Evolutionary conservation across 2,329 filamentous ascomycete species (phyloP).

Genomic region (Diaporthe ampelina): DNA sequence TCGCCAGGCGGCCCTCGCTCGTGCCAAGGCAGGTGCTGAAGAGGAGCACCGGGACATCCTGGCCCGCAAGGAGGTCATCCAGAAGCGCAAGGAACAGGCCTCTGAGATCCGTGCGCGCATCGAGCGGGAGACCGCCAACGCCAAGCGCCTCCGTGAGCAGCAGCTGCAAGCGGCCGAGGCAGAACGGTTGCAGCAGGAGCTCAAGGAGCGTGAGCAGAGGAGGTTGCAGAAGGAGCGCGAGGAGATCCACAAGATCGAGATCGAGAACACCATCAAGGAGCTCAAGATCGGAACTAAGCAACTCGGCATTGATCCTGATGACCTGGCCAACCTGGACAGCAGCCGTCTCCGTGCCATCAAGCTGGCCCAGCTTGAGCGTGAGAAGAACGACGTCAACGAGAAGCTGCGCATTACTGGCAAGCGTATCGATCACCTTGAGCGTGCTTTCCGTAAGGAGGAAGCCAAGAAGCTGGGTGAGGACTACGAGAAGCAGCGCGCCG

Average conservation of each 20-base stretch:
- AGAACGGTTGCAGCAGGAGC: slow-evolving; percentile 90
- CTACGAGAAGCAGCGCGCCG: slow-evolving; percentile 85
- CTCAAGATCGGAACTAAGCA: slow-evolving; percentile 89
- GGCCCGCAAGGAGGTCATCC: slow-evolving; percentile 88
- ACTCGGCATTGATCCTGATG: slow-evolving; percentile 80
- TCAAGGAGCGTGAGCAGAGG: slow-evolving; percentile 89
- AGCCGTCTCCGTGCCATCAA: slow-evolving; percentile 94
- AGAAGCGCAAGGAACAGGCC: slow-evolving; percentile 97
- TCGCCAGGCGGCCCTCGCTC: slow-evolving; percentile 83
- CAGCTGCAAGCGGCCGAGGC: slow-evolving; percentile 92
- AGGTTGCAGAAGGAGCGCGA: slow-evolving; percentile 89
- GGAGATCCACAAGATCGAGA: slow-evolving; percentile 90
- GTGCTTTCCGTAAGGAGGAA: slow-evolving; percentile 96
- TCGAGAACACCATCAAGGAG: slow-evolving; percentile 92
- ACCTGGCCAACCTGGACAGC: slow-evolving; percentile 89
- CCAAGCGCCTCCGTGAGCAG: slow-evolving; percentile 88
- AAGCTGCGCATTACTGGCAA: slow-evolving; percentile 92
- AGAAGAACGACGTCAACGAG: slow-evolving; percentile 97
- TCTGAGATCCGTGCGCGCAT: slow-evolving; percentile 88
- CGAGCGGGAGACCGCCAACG: slow-evolving; percentile 92
- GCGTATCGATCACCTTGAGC: slow-evolving; percentile 96
- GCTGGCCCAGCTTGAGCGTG: slow-evolving; percentile 93
- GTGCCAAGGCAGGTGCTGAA: slow-evolving; percentile 89
- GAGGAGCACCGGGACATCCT: slow-evolving; percentile 90
- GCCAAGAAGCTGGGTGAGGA: slow-evolving; percentile 90